These are phyloP conservation scores for Soucietia sequanensis DNA, from an alignment of 805 yeast species.

Conservation along the genomic window DNA sequence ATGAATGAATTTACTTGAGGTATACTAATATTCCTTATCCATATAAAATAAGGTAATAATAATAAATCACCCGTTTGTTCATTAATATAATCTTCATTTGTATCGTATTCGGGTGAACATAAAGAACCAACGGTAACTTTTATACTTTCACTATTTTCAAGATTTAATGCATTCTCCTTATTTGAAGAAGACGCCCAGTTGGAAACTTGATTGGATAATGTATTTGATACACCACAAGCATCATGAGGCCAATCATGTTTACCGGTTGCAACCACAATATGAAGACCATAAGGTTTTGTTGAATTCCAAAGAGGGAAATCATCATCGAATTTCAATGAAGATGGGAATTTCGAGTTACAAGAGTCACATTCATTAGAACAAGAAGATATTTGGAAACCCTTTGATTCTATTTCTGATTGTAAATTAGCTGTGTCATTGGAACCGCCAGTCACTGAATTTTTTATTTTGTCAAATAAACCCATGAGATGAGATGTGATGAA, in stretches of 20 bases:
- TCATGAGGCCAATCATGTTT: slow-evolving; percentile 82
- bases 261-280: slow-evolving; percentile 81
- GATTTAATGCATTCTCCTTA: slow-evolving; percentile 12
- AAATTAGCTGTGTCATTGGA: too few species aligned
- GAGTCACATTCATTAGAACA: slow-evolving; percentile 54
- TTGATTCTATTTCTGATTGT: background rate
- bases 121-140: slow-evolving; percentile 57
- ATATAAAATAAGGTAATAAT: slow-evolving; percentile 70
- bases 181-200: slow-evolving; percentile 25
- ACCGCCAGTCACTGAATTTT: too few species aligned
- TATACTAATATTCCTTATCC: slow-evolving; percentile 54
- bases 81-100: slow-evolving; percentile 38
- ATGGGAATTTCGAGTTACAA: slow-evolving; percentile 56
- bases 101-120: slow-evolving; percentile 43
- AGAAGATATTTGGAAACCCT: slow-evolving; percentile 36
- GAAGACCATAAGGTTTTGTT: slow-evolving; percentile 67
- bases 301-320: slow-evolving; percentile 60
- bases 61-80: slow-evolving; percentile 57
- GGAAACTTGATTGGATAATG: slow-evolving; percentile 46
- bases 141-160: slow-evolving; percentile 27
- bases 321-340: slow-evolving; percentile 42
- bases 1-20: slow-evolving; percentile 46
- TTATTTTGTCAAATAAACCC: background rate
- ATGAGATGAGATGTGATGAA: too few species aligned
- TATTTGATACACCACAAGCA: slow-evolving; percentile 47